Conservation (phyloP, 225 moss, liverwort and hornwort genomes). For the Physcomitrellopsis africana region DNA sequence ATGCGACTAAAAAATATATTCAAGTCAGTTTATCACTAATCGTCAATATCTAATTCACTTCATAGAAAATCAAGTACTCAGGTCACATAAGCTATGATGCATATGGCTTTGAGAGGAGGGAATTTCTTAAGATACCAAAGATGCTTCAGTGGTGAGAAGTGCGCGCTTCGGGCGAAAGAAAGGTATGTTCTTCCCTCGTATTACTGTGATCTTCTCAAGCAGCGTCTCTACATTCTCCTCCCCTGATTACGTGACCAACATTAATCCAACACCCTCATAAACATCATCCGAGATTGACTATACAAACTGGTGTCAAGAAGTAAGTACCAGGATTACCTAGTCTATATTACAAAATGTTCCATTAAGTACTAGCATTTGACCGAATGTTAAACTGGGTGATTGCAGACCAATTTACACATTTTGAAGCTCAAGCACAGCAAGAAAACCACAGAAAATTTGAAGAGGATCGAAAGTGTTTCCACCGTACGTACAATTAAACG, state of each 20-base stretch:
- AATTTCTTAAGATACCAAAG: constrained; percentile 53
- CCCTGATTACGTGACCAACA: constrained; percentile 31
- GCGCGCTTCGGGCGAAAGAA: constrained; percentile 80
- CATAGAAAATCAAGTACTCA: constrained; percentile 7
- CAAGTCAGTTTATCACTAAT: neutral
- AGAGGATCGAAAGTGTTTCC: neutral
- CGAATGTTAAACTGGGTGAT: neutral
- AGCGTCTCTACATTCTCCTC: constrained; percentile 50
- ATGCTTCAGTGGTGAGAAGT: constrained; percentile 72
- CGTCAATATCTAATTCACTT: constrained; percentile 4
- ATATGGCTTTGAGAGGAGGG: neutral
- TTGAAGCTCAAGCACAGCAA: neutral
- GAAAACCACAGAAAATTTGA: neutral
- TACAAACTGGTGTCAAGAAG: constrained; percentile 5
- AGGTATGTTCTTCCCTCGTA: constrained; percentile 74
- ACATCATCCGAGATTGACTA: neutral
- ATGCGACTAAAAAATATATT: neutral
- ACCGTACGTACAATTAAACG: neutral
- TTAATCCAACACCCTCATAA: neutral
- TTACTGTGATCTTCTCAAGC: constrained; percentile 71
- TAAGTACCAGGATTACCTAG: neutral
- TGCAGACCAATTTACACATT: constrained; percentile 14
- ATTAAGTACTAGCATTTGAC: constrained; percentile 4
- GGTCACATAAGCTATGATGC: constrained; percentile 5
- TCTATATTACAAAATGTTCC: too few species aligned